Conservation (phyloP, 306 rosid genomes). For the Sechiopsis laciniata region DNA sequence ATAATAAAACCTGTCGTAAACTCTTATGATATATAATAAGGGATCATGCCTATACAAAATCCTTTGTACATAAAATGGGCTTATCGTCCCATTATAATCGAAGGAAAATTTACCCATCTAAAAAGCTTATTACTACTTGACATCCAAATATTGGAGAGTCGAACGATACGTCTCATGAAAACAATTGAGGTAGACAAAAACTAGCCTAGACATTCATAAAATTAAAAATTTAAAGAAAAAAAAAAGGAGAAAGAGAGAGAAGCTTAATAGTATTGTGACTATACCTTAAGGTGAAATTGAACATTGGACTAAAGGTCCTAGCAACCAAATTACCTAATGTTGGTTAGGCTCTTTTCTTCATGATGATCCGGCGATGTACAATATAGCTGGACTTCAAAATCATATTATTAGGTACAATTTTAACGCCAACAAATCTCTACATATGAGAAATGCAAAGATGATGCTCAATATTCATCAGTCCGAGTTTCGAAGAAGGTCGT, state of each 20-base stretch:
- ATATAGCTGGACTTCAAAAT: background rate
- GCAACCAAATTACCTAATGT: background rate
- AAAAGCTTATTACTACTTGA: background rate
- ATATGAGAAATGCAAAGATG: background rate
- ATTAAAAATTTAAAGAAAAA: too few species aligned
- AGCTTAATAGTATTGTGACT: background rate
- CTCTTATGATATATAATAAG: background rate
- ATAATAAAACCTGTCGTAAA: background rate
- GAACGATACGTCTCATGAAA: too few species aligned
- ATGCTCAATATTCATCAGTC: background rate
- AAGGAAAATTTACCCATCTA: background rate
- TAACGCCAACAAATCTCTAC: background rate
- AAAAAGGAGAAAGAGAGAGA: too few species aligned
- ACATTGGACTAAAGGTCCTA: background rate
- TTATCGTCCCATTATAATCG: background rate
- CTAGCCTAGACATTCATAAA: too few species aligned
- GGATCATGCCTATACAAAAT: background rate
- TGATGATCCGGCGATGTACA: background rate
- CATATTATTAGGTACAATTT: background rate
- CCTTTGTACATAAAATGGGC: too few species aligned
- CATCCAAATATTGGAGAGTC: too few species aligned
- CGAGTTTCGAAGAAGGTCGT: background rate
- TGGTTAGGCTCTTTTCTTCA: background rate
- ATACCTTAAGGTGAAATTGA: background rate
- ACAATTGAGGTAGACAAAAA: too few species aligned